Evolutionary conservation across 148 eudicot species (phyloP).

Genomic region (Limonium bicolor): DNA sequence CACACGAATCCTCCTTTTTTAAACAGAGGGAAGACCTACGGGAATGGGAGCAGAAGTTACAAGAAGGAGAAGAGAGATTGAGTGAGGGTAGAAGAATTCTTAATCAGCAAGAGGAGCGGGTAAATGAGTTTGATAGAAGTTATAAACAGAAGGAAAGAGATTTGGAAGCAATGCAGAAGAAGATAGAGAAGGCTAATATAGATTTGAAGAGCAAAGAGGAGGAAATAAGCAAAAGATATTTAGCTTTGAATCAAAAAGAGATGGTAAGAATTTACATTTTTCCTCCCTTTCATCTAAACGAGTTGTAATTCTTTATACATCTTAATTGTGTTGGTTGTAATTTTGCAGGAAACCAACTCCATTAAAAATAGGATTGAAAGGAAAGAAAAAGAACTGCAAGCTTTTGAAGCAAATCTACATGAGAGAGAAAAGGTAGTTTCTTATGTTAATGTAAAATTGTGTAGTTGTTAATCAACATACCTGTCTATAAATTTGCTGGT

Average conservation of each 20-base stretch:
- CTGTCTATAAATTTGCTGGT: neutral
- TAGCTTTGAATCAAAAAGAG: constrained; percentile 45
- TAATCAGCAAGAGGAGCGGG: constrained; percentile 83
- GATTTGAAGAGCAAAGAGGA: constrained; percentile 65
- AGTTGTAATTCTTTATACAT: neutral
- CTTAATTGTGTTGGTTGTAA: neutral
- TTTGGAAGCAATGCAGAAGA: constrained; percentile 52
- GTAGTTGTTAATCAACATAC: neutral
- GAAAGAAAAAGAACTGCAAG: constrained; percentile 57
- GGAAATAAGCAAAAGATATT: constrained; percentile 44
- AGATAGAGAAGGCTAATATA: constrained; percentile 36
- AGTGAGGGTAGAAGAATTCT: constrained; percentile 74
- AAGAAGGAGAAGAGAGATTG: constrained; percentile 81
- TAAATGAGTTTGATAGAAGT: constrained; percentile 54
- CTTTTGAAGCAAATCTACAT: constrained; percentile 46
- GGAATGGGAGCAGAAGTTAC: constrained; percentile 83
- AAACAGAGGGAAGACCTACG: constrained; percentile 82
- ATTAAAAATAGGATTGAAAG: constrained; percentile 32
- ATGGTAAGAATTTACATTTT: constrained; percentile 15
- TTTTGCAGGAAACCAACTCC: constrained; percentile 51
- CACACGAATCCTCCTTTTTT: constrained; percentile 39
- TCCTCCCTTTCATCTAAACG: neutral
- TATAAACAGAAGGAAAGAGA: constrained; percentile 61
- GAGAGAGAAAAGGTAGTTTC: constrained; percentile 49
- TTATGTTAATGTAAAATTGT: neutral